Percentiles rank a stretch among this genome's conserved stretches.
These are phyloP conservation scores for Lachnellula arida DNA, from an alignment of 2,329 filamentous ascomycete species.

Conservation along the genomic window DNA sequence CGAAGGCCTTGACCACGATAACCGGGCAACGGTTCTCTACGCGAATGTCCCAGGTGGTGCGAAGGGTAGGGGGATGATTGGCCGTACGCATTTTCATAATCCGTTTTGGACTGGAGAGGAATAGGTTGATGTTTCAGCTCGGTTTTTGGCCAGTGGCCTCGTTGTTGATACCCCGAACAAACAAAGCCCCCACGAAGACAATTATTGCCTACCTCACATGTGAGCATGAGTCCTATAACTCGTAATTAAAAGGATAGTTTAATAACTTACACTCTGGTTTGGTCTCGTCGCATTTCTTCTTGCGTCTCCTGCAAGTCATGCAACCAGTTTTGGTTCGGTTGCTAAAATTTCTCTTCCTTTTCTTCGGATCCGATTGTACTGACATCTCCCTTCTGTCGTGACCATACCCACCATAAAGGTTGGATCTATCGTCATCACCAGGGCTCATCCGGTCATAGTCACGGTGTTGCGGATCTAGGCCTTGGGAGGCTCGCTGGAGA, in stretches of 20 bases:
- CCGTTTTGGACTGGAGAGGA: slow-evolving; percentile 80
- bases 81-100: slow-evolving; percentile 49
- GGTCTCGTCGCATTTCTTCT: slow-evolving; percentile 97
- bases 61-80: slow-evolving; percentile 52
- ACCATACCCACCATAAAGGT: slow-evolving; percentile 34
- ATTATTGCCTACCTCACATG: slow-evolving; percentile 62
- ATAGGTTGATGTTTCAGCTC: slow-evolving; percentile 64
- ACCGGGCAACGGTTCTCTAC: slow-evolving; percentile 53
- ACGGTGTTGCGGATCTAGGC: slow-evolving; percentile 33
- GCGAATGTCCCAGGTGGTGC: slow-evolving; percentile 23
- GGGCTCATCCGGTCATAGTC: slow-evolving; percentile 34
- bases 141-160: slow-evolving; percentile 73
- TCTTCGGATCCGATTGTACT: slow-evolving; percentile 59
- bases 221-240: slow-evolving; percentile 11
- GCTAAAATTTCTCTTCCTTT: slow-evolving; percentile 78
- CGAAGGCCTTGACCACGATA: slow-evolving; percentile 59
- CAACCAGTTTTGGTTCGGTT: slow-evolving; percentile 96
- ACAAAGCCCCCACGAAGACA: slow-evolving; percentile 86
- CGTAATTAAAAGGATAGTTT: background rate
- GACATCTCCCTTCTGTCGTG: slow-evolving; percentile 28
- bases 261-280: slow-evolving; percentile 78
- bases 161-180: slow-evolving; percentile 84
- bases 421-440: slow-evolving; percentile 34
- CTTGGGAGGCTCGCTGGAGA: slow-evolving; percentile 45
- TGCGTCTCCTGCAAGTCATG: slow-evolving; percentile 82